Evolutionary conservation across 2,329 filamentous ascomycete genomes (phyloP).

Genomic region (Cladorrhinum sp.): DNA sequence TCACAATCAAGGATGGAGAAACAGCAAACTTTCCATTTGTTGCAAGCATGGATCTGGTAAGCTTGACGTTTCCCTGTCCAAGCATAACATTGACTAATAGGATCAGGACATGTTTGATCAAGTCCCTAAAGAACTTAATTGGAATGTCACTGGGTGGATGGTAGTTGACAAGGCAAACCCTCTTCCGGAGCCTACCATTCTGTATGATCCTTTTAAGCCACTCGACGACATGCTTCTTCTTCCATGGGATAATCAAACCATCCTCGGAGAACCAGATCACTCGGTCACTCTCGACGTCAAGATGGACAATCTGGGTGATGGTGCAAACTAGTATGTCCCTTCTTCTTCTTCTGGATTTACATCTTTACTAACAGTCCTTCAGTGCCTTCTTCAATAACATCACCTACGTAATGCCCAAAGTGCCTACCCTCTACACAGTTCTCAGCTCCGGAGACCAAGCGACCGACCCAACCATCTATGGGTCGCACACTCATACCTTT

Average conservation of each 20-base stretch:
- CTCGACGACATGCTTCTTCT: constrained; percentile 73
- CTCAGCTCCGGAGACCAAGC: constrained; percentile 61
- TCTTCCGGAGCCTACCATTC: constrained; percentile 48
- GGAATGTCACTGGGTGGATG: constrained; percentile 65
- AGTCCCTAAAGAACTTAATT: constrained; percentile 65
- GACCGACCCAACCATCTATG: constrained; percentile 61
- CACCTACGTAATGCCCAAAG: constrained; percentile 70
- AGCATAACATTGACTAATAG: constrained; percentile 10
- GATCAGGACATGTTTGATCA: constrained; percentile 62
- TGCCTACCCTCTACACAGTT: constrained; percentile 76
- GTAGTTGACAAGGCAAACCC: constrained; percentile 50
- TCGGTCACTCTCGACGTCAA: constrained; percentile 60
- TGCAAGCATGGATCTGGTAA: constrained; percentile 65
- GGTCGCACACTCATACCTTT: constrained; percentile 62
- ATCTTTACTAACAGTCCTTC: constrained; percentile 13
- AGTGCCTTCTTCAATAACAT: constrained; percentile 71
- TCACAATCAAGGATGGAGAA: constrained; percentile 62
- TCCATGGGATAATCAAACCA: constrained; percentile 62
- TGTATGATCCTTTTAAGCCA: constrained; percentile 59
- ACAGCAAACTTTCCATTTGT: constrained; percentile 65
- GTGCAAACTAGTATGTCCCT: constrained; percentile 58
- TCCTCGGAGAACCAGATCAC: constrained; percentile 61
- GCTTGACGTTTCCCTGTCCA: constrained; percentile 13
- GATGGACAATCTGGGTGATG: constrained; percentile 67
- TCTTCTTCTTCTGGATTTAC: neutral